phyloP scores from a whole-genome alignment of 495 filamentous ascomycete species.

The Letharia columbiana region DNA sequence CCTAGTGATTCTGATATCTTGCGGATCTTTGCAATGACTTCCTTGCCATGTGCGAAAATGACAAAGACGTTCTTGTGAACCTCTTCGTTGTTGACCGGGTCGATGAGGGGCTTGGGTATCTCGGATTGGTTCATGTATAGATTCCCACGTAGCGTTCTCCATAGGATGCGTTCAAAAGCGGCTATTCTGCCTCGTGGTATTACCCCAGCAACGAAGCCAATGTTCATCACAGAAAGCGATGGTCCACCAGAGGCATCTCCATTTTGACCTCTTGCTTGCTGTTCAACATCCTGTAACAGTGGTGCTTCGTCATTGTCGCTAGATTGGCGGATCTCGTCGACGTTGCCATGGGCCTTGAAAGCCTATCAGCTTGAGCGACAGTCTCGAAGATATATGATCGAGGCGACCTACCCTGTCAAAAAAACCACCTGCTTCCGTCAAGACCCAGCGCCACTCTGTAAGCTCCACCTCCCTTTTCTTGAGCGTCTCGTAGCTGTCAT shows the following conservation, averaged over 20 bases:
- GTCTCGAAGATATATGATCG: conserved; percentile 3
- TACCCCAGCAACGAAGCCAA: conserved; percentile 98
- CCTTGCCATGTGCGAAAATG: conserved; percentile 97
- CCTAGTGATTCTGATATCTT: conserved; percentile 97
- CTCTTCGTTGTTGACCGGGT: conserved; percentile 83
- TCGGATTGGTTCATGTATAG: conserved; percentile 99
- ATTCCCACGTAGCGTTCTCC: conserved; percentile 93
- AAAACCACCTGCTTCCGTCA: conserved; percentile 90
- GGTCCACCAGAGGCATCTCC: conserved; percentile 65
- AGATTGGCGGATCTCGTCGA: conserved; percentile 89
- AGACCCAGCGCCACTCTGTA: conserved; percentile 94
- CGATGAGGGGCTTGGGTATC: conserved; percentile 88
- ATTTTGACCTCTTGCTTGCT: conserved; percentile 55
- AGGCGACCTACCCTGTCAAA: conserved; percentile 63
- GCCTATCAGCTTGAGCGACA: conserved; percentile 22
- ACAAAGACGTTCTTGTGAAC: conserved; percentile 97
- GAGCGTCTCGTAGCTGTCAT: conserved; percentile 95
- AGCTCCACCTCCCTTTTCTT: conserved; percentile 96
- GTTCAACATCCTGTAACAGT: conserved; percentile 78
- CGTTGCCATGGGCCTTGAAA: conserved; percentile 73
- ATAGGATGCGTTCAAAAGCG: conserved; percentile 93
- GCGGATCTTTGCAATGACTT: conserved; percentile 95
- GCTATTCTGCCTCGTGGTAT: conserved; percentile 88
- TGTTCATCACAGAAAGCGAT: conserved; percentile 92
- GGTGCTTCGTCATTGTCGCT: conserved; percentile 80